phyloP scores from a whole-genome alignment of 2,329 filamentous ascomycete species.

The Clarireedia sp. region DNA sequence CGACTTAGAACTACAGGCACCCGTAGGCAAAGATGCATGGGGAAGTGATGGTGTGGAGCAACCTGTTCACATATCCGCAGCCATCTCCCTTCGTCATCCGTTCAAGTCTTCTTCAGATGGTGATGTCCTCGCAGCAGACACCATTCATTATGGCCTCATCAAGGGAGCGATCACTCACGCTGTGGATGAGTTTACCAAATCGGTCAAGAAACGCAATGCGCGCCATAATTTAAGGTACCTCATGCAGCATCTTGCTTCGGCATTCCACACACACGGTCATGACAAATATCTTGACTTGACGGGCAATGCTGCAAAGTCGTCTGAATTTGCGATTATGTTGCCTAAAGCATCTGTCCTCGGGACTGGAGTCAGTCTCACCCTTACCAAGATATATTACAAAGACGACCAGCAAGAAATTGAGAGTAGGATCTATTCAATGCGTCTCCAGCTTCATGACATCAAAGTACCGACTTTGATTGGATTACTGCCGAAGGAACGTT shows the following conservation, averaged over 20 bases:
- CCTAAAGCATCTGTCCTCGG: constrained; percentile 65
- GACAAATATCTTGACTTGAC: not conserved
- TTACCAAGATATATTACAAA: constrained; percentile 32
- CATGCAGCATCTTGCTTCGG: not conserved
- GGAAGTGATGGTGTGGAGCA: constrained; percentile 48
- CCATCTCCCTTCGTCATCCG: constrained; percentile 45
- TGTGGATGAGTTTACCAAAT: constrained; percentile 12
- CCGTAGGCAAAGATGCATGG: constrained; percentile 50
- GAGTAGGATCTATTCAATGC: not conserved
- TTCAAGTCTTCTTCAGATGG: constrained; percentile 50
- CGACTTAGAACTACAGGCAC: not conserved
- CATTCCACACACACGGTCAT: not conserved
- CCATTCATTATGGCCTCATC: constrained; percentile 66
- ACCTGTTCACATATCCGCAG: constrained; percentile 53
- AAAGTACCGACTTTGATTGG: constrained; percentile 62
- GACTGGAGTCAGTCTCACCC: constrained; percentile 44
- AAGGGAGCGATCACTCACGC: constrained; percentile 54
- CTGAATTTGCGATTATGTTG: constrained; percentile 48
- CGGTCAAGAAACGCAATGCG: not conserved
- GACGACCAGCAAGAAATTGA: not conserved
- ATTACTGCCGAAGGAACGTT: constrained; percentile 63
- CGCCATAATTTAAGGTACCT: not conserved
- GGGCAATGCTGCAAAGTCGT: constrained; percentile 25
- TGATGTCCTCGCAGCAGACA: constrained; percentile 59
- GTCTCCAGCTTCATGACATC: constrained; percentile 43